Evolutionary conservation across 768 basidiomycete genomes (phyloP).

Genomic region (Rhodocollybia butyracea): DNA sequence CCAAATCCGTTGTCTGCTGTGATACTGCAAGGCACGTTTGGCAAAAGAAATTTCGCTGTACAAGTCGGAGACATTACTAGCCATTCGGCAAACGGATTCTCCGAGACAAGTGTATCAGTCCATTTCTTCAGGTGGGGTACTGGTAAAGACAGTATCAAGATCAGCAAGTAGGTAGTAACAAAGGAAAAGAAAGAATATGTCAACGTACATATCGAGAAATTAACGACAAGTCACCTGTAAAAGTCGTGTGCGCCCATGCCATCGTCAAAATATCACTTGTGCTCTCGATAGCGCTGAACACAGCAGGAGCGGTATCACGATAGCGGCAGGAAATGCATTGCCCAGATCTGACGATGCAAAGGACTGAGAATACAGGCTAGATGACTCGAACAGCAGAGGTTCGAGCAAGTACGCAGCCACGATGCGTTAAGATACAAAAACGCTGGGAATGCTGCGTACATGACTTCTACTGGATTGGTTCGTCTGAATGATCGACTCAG

Average conservation of each 20-base stretch:
- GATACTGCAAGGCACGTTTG: neutral
- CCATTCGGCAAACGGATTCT: slow-evolving; percentile 7
- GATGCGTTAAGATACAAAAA: slow-evolving; percentile 36
- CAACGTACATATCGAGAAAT: slow-evolving; percentile 9
- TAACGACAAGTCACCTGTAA: too few species aligned
- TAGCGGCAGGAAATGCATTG: neutral
- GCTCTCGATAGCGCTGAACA: slow-evolving; percentile 1
- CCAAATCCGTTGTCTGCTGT: slow-evolving; percentile 2
- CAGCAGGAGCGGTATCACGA: neutral
- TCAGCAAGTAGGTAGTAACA: neutral
- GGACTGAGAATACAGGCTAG: neutral
- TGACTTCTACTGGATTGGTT: slow-evolving; percentile 37
- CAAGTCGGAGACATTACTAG: neutral
- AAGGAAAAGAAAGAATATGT: neutral
- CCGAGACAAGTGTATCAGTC: neutral
- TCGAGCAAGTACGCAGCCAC: slow-evolving; percentile 38
- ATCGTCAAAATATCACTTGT: slow-evolving; percentile 8
- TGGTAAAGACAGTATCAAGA: neutral
- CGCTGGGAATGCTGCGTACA: slow-evolving; percentile 35
- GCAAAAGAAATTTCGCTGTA: neutral
- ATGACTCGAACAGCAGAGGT: slow-evolving; percentile 30
- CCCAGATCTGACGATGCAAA: slow-evolving; percentile 13
- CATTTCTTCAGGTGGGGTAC: slow-evolving; percentile 6
- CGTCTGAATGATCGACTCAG: slow-evolving; percentile 7
- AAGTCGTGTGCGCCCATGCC: too few species aligned